Conservation (phyloP, 371 early-diverging fungal species). For the Apophysomyces variabilis region DNA sequence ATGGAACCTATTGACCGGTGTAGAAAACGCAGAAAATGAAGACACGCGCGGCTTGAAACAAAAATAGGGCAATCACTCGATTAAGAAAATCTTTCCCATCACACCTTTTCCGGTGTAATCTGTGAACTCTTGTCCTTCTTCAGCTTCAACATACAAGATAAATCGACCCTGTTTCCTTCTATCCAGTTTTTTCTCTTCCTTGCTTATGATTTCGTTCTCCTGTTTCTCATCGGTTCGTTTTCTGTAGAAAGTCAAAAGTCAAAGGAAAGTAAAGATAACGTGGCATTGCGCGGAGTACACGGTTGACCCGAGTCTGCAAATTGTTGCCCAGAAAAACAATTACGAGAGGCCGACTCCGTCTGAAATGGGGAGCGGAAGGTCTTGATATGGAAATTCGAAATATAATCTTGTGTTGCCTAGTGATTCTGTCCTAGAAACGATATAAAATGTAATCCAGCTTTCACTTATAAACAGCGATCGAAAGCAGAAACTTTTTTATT, state of each 20-base stretch:
- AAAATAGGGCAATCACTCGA: not conserved
- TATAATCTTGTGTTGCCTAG: conserved; percentile 17
- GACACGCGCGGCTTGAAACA: conserved; percentile 6
- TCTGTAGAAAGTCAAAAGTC: not conserved
- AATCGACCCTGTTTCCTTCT: too few species aligned
- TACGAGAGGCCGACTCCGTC: not conserved
- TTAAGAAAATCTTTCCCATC: not conserved
- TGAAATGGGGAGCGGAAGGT: not conserved
- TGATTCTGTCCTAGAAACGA: conserved; percentile 10
- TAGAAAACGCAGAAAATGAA: conserved; percentile 4
- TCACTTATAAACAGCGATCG: conserved; percentile 1
- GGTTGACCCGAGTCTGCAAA: not conserved
- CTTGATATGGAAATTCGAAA: not conserved
- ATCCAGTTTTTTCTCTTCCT: too few species aligned
- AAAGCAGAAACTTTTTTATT: conserved; percentile 49
- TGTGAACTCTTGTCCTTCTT: too few species aligned
- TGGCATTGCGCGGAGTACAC: not conserved
- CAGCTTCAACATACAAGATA: too few species aligned
- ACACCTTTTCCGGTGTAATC: not conserved
- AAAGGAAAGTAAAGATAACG: not conserved
- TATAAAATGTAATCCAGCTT: conserved; percentile 10
- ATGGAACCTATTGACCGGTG: not conserved
- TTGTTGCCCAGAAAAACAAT: not conserved
- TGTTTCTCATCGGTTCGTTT: not conserved
- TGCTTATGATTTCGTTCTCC: too few species aligned